A percentile compares a stretch with the other conserved stretches of the same genome.
Conservation (phyloP, 345 rosid species). For the Eucalyptus cloeziana region DNA sequence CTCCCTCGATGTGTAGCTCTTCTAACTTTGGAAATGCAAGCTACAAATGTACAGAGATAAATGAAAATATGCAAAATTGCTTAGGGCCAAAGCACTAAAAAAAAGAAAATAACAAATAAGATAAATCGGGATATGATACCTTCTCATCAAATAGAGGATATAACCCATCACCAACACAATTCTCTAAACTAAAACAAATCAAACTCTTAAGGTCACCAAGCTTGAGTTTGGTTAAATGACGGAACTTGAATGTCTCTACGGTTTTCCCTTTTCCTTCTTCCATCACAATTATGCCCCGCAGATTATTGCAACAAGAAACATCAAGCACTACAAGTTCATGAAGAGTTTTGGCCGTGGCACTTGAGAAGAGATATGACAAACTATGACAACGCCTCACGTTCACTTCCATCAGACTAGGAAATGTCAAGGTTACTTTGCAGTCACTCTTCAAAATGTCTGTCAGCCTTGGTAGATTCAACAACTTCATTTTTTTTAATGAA, state of each 20-base stretch:
- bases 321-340: no score
- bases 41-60: neutral
- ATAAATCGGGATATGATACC: neutral
- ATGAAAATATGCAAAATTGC: rapidly evolving
- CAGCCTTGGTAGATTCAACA: neutral
- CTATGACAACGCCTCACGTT: rapidly evolving
- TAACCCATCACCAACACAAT: rapidly evolving
- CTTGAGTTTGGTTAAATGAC: no score
- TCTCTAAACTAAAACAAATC: rapidly evolving
- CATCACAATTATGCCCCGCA: rapidly evolving
- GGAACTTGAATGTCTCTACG: rapidly evolving
- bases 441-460: neutral
- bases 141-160: no score
- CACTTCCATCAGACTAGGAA: no score
- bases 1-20: neutral
- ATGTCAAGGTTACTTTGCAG: no score
- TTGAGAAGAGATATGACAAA: no score
- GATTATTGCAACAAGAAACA: no score
- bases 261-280: no score
- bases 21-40: neutral
- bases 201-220: no score
- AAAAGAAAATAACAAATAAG: rapidly evolving
- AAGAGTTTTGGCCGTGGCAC: no score
- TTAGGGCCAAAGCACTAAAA: neutral
- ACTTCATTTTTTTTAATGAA: neutral